Conservation (phyloP, 1,284 basidiomycete genomes). For the Apiotrichum montevideense region DNA sequence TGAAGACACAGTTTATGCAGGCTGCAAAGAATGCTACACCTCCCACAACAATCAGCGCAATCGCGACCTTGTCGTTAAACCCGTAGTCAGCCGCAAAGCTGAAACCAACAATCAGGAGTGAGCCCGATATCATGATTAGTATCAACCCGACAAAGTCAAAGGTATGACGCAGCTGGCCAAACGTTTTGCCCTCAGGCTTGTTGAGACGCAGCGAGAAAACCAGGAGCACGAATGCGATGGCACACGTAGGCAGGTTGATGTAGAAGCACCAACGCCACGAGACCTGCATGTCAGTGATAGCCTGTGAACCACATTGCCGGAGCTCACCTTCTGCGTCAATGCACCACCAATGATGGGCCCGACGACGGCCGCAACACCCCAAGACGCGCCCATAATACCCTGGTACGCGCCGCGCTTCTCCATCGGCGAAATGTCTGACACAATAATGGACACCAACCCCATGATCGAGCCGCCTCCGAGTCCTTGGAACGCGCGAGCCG, state of each 20-base stretch:
- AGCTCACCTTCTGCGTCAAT: slow-evolving; percentile 19
- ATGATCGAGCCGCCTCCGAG: slow-evolving; percentile 41
- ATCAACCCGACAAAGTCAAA: slow-evolving; percentile 46
- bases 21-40: slow-evolving; percentile 55
- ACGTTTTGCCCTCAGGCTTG: slow-evolving; percentile 19
- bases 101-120: slow-evolving; percentile 72
- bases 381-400: slow-evolving; percentile 45
- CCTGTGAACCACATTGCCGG: neutral
- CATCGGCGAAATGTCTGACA: slow-evolving; percentile 40
- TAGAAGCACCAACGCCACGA: slow-evolving; percentile 28
- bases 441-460: slow-evolving; percentile 15
- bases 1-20: slow-evolving; percentile 61
- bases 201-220: slow-evolving; percentile 80
- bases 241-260: slow-evolving; percentile 44
- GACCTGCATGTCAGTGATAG: slow-evolving; percentile 2
- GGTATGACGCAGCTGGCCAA: slow-evolving; percentile 24
- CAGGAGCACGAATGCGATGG: slow-evolving; percentile 60
- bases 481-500: slow-evolving; percentile 37
- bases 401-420: slow-evolving; percentile 44
- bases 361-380: slow-evolving; percentile 47
- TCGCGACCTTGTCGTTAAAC: slow-evolving; percentile 54
- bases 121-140: slow-evolving; percentile 64
- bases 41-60: slow-evolving; percentile 67
- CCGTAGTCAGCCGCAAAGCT: slow-evolving; percentile 47
- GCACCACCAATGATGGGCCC: slow-evolving; percentile 47